Conservation (phyloP, 768 basidiomycete genomes). For the Dacryopinax spathularia region DNA sequence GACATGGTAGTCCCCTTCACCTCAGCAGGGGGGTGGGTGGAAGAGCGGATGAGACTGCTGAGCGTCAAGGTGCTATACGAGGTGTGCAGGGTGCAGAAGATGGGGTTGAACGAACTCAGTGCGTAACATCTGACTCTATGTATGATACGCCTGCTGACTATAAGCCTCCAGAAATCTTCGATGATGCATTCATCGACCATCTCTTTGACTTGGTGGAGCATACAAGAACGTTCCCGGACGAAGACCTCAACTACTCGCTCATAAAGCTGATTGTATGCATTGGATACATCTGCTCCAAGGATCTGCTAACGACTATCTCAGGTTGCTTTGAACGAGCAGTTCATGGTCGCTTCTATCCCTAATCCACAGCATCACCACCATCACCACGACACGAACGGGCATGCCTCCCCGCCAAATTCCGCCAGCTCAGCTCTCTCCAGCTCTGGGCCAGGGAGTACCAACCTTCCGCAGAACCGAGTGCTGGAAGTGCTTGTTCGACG, state of each 20-base stretch:
- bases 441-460: conserved; percentile 5
- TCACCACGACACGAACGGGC: conserved; percentile 8
- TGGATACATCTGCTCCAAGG: not conserved
- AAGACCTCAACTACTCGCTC: conserved; percentile 86
- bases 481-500: conserved; percentile 72
- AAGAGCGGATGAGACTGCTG: conserved; percentile 62
- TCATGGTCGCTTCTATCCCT: conserved; percentile 75
- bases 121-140: conserved; percentile 21
- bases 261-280: conserved; percentile 72
- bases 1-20: conserved; percentile 58
- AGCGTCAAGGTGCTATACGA: conserved; percentile 73
- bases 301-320: conserved; percentile 22
- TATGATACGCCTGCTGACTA: conserved; percentile 1
- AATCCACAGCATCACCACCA: conserved; percentile 6
- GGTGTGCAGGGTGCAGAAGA: conserved; percentile 79
- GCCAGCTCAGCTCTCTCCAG: not conserved
- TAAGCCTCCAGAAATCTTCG: conserved; percentile 48
- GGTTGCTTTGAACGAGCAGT: conserved; percentile 94
- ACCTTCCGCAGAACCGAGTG: conserved; percentile 48
- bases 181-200: conserved; percentile 71
- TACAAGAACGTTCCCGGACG: conserved; percentile 75
- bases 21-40: conserved; percentile 40
- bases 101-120: conserved; percentile 69
- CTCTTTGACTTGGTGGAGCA: conserved; percentile 89
- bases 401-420: conserved; percentile 5